phyloP scores from a whole-genome alignment of 2,329 filamentous ascomycete species.

The Alternaria sp. region DNA sequence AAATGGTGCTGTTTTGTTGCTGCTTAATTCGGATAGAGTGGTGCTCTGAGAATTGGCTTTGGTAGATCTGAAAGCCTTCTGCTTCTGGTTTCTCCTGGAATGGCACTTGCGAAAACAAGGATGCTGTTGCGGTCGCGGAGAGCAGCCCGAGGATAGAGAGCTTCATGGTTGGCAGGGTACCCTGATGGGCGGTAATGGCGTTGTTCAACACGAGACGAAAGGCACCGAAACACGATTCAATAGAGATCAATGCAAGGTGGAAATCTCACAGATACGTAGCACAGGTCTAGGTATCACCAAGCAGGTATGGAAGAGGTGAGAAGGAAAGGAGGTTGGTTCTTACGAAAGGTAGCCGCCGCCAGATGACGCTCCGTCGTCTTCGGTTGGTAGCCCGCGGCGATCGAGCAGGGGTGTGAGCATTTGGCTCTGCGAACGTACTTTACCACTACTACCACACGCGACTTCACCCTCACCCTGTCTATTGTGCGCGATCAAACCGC shows the following conservation, averaged over 20 bases:
- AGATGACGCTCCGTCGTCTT: conserved; percentile 1
- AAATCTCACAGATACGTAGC: not conserved
- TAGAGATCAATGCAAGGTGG: not conserved
- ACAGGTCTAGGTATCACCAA: not conserved
- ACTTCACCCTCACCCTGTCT: not conserved
- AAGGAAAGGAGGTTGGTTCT: not conserved
- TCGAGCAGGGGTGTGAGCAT: conserved; percentile 11
- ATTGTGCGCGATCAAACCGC: conserved; percentile 16
- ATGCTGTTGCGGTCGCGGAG: conserved; percentile 12
- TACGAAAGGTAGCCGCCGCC: not conserved
- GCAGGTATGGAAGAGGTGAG: not conserved
- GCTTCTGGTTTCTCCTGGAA: conserved; percentile 40
- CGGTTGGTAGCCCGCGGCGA: conserved; percentile 14
- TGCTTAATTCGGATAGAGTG: conserved; percentile 47
- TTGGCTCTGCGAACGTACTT: conserved; percentile 1
- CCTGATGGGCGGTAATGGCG: conserved; percentile 1
- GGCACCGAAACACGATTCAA: not conserved
- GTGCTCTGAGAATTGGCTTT: conserved; percentile 42
- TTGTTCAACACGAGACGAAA: not conserved
- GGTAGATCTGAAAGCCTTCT: conserved; percentile 42
- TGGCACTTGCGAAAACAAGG: conserved; percentile 36
- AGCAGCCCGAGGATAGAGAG: conserved; percentile 19
- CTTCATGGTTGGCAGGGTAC: conserved; percentile 25
- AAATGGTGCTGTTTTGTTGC: conserved; percentile 44
- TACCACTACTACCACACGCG: conserved; percentile 15